phyloP scores from a whole-genome alignment of 495 filamentous ascomycete species.

The Margaritispora aquatica region DNA sequence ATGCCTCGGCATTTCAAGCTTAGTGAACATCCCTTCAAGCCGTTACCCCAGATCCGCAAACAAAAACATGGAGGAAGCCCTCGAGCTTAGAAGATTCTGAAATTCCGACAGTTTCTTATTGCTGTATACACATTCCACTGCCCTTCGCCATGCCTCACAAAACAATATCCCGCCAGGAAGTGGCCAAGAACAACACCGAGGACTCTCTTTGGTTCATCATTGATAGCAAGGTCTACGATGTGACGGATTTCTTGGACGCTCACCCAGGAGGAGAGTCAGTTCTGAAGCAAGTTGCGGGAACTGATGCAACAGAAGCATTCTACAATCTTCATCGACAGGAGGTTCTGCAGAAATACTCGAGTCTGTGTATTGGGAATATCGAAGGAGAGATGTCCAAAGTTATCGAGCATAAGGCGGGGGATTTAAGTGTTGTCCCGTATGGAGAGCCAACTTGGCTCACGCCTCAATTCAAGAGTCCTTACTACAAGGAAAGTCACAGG shows the following conservation, averaged over 20 bases:
- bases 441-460: slow-evolving; percentile 77
- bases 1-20: background rate
- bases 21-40: background rate
- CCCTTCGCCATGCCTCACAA: slow-evolving; percentile 22
- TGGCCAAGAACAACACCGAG: slow-evolving; percentile 77
- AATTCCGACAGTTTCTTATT: background rate
- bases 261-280: slow-evolving; percentile 84
- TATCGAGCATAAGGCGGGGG: slow-evolving; percentile 61
- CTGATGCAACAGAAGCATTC: slow-evolving; percentile 81
- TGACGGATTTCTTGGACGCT: slow-evolving; percentile 85
- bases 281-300: slow-evolving; percentile 76
- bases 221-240: slow-evolving; percentile 88
- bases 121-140: background rate
- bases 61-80: background rate
- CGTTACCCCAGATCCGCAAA: background rate
- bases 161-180: slow-evolving; percentile 63
- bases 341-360: slow-evolving; percentile 69
- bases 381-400: slow-evolving; percentile 69
- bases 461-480: slow-evolving; percentile 73
- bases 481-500: slow-evolving; percentile 73
- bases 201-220: slow-evolving; percentile 82
- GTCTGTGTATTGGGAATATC: slow-evolving; percentile 71
- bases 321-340: slow-evolving; percentile 93
- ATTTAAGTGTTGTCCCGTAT: slow-evolving; percentile 71
- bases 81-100: background rate